Evolutionary conservation across 2,329 filamentous ascomycete species (phyloP).

Genomic region (Pestalotiopsis sp.): DNA sequence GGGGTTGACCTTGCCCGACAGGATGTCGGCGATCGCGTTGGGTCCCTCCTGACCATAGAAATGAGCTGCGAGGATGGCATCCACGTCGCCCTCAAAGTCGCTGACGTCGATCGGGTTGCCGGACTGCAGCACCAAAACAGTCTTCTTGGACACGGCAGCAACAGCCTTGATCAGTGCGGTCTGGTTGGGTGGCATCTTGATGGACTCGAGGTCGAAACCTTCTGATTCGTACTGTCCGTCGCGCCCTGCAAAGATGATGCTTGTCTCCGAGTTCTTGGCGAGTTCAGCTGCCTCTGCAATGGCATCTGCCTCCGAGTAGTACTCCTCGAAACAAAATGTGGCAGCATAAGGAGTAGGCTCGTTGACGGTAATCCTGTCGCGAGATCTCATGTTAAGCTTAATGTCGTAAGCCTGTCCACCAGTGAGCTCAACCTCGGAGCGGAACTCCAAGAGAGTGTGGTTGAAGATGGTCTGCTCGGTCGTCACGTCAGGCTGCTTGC

Average conservation of each 20-base stretch:
- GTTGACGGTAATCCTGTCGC: conserved; percentile 4
- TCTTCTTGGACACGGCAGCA: conserved; percentile 3
- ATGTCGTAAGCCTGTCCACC: conserved; percentile 17
- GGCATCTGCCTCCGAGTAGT: neutral
- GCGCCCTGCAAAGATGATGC: conserved; percentile 10
- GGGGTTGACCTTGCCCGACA: conserved; percentile 4
- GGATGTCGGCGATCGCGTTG: conserved; percentile 1
- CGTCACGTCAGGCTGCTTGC: conserved; percentile 17
- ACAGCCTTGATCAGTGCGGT: conserved; percentile 5
- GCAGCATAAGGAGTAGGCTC: conserved; percentile 11
- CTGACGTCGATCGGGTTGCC: conserved; percentile 11
- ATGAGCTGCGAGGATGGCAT: conserved; percentile 3
- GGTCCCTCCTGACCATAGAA: conserved; percentile 9
- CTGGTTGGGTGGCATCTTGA: conserved; percentile 7
- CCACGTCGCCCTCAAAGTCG: conserved; percentile 8
- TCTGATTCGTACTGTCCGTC: conserved; percentile 13
- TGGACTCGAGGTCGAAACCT: conserved; percentile 1
- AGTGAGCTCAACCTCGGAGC: conserved; percentile 15
- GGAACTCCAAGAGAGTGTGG: conserved; percentile 21
- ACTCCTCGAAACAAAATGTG: conserved; percentile 9
- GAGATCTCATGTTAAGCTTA: conserved; percentile 16
- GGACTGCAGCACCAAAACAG: conserved; percentile 6
- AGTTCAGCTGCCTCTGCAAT: conserved; percentile 5
- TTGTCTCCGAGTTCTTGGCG: conserved; percentile 8
- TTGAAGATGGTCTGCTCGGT: conserved; percentile 24